Evolutionary conservation across 164 flowering plant genomes (phyloP).

Genomic region (Piper betle): DNA sequence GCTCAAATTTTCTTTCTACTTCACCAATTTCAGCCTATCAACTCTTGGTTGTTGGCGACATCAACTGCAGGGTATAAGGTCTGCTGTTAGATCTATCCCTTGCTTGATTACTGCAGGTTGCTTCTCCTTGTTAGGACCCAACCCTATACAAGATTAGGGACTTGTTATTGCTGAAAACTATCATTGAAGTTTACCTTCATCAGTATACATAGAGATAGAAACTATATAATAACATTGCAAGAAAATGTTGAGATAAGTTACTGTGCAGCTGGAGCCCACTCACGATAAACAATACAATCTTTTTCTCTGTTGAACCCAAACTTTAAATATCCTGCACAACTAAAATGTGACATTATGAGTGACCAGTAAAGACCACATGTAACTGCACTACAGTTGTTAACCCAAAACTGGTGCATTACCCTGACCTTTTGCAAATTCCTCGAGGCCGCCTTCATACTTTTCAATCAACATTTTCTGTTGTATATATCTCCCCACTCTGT

Average conservation of each 20-base stretch:
- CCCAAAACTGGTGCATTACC: background rate
- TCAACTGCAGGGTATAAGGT: too few relatives aligned
- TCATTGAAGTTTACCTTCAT: background rate
- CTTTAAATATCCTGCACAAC: slow-evolving; percentile 53
- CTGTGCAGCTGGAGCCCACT: slow-evolving; percentile 99
- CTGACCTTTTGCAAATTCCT: slow-evolving; percentile 78
- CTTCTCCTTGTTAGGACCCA: too few relatives aligned
- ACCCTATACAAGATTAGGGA: background rate
- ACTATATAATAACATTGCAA: background rate
- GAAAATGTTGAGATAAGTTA: slow-evolving; percentile 22
- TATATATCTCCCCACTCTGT: slow-evolving; percentile 44
- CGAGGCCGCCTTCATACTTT: slow-evolving; percentile 70
- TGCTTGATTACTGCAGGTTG: too few relatives aligned
- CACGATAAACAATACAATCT: slow-evolving; percentile 71
- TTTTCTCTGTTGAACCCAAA: slow-evolving; percentile 89
- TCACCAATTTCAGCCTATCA: too few relatives aligned
- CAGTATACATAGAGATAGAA: background rate
- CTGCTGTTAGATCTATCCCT: too few relatives aligned
- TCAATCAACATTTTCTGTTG: slow-evolving; percentile 61
- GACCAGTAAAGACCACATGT: background rate
- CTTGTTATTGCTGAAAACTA: background rate
- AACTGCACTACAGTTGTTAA: background rate
- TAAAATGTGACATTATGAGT: background rate
- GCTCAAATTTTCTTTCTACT: too few relatives aligned
- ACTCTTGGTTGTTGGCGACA: too few relatives aligned